Evolutionary conservation across 2,329 filamentous ascomycete genomes (phyloP).

Genomic region (Hyphodiscus sp.): DNA sequence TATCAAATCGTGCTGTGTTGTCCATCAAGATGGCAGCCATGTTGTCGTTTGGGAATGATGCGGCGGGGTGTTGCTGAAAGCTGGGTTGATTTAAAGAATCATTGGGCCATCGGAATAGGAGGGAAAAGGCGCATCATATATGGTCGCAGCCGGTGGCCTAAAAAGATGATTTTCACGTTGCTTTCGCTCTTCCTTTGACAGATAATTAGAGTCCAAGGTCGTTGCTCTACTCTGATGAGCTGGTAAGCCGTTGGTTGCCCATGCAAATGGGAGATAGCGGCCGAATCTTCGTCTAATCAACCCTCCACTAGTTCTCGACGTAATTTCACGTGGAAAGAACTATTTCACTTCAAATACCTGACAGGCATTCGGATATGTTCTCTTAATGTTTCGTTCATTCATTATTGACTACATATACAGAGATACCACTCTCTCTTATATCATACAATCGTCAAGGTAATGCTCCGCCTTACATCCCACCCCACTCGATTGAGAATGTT

Average conservation of each 20-base stretch:
- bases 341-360: background rate
- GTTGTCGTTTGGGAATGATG: constrained; percentile 1
- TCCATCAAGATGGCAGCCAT: constrained; percentile 23
- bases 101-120: background rate
- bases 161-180: background rate
- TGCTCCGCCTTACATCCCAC: constrained; percentile 64
- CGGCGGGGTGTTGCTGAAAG: background rate
- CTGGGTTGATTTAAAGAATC: background rate
- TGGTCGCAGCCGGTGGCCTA: background rate
- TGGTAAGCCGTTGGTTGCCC: background rate
- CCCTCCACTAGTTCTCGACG: too few relatives aligned
- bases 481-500: constrained; percentile 88
- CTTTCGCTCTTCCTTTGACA: background rate
- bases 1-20: constrained; percentile 32
- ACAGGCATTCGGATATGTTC: background rate
- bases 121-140: background rate
- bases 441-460: background rate
- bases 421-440: background rate
- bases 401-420: background rate
- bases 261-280: background rate
- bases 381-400: background rate
- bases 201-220: background rate
- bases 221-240: background rate
- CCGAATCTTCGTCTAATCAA: background rate
- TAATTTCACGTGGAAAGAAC: background rate